Evolutionary conservation across 2,329 filamentous ascomycete species (phyloP).

Genomic region (Penicillium sp.): DNA sequence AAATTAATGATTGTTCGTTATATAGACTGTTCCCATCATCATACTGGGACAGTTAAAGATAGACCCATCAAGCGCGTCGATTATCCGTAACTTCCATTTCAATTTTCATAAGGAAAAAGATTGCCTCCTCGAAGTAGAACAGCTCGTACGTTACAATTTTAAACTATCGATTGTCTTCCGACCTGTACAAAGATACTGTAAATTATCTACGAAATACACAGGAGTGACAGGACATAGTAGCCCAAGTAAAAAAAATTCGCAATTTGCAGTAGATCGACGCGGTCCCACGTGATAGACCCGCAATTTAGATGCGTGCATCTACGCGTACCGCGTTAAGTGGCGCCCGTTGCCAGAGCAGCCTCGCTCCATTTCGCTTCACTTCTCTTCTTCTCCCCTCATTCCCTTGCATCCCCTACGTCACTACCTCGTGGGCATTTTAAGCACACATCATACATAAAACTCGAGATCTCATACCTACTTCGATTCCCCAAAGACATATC

Average conservation of each 20-base stretch:
- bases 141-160: background rate
- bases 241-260: too few relatives aligned
- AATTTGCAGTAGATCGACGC: background rate
- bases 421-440: background rate
- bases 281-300: background rate
- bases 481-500: background rate
- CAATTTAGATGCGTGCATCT: background rate
- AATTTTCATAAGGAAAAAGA: background rate
- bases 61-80: background rate
- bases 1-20: conserved; percentile 11
- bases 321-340: conserved; percentile 8
- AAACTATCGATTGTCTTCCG: background rate
- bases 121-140: background rate
- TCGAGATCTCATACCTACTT: background rate
- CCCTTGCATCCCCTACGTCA: conserved; percentile 4
- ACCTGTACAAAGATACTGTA: too few relatives aligned
- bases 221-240: too few relatives aligned
- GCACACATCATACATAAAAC: background rate
- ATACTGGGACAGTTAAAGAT: background rate
- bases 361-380: background rate
- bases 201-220: too few relatives aligned
- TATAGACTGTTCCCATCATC: background rate
- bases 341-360: conserved; percentile 4
- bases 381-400: background rate
- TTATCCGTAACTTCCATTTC: background rate